Base-by-base conservation (phyloP, 352 stramenopile genomes). In the Globisporangium alternatum region DNA sequence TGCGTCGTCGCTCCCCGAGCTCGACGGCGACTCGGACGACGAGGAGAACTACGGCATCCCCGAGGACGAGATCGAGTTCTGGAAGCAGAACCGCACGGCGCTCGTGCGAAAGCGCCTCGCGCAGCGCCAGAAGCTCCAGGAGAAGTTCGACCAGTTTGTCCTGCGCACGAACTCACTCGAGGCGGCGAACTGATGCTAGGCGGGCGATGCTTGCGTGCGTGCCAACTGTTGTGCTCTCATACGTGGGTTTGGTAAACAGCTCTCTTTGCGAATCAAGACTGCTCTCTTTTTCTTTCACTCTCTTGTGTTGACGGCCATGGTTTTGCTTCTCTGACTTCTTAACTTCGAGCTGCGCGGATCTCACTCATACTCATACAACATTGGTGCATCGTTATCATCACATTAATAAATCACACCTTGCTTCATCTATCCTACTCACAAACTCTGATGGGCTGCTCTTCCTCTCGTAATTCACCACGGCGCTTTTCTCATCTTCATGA, bases 121-220 rank as follows among this genome's bases (percentile, higher is more conserved):
- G 9, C 84, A 95, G 60, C 83, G 86, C 28, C 84, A 93, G 72
- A 90, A 91, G 69, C 70, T 95, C 28, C 86, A 93, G 67, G 81
- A 95, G 68, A 83, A 86, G 59, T 95, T 95, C 60, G 80, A 95
- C 66, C 81, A 91, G 60, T 88, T 95, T 56, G 83, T 95, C 53
- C 61, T 87, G 68, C 86, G 86, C 56, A 80, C 81, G 28, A 90
- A 78, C 60, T 86, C 81, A 44, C 64, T 71, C 12, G 71, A 66
- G 19, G 64, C 58, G 30, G 63, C 68, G 25, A 64, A 69, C 56
- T 64, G 30, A 68, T 5, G 25, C 41, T 47, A 47, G 41, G 17
- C 17, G 17, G 17, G 17, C 10, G 9, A 41, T 41, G 35, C 35
- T 41, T 39, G 33, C 33, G 33, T 7, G 33, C 33, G 7, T 41